These are phyloP conservation scores for Yamadazyma nakazawae DNA, from an alignment of 805 yeast genomes.

Conservation along the genomic window DNA sequence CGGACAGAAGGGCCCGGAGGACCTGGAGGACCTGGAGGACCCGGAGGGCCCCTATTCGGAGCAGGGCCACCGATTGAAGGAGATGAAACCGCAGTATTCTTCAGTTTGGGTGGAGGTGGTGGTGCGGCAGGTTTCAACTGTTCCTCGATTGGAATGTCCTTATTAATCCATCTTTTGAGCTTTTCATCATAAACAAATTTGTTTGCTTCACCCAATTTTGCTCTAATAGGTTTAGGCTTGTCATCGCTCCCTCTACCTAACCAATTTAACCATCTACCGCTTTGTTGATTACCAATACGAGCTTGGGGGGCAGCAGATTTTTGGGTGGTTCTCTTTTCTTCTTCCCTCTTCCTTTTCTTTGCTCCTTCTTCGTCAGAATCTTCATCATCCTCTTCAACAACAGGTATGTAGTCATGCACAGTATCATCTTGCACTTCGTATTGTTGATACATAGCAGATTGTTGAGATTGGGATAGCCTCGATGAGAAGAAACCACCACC, in stretches of 20 bases:
- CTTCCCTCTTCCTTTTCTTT: conserved; percentile 16
- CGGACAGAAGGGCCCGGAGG: conserved; percentile 1
- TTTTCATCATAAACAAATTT: conserved; percentile 78
- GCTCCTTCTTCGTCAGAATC: conserved; percentile 46
- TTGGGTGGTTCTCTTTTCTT: conserved; percentile 7
- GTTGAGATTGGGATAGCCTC: conserved; percentile 42
- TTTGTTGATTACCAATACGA: not conserved
- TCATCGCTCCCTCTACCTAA: conserved; percentile 37
- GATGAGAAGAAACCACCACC: conserved; percentile 34
- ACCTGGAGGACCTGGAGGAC: conserved; percentile 12
- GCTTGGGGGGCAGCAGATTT: conserved; percentile 6
- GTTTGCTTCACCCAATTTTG: conserved; percentile 80
- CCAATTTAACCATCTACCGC: conserved; percentile 14
- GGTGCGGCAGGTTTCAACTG: conserved; percentile 52
- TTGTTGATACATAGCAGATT: conserved; percentile 41
- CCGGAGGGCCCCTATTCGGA: conserved; percentile 12
- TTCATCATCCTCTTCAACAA: conserved; percentile 44
- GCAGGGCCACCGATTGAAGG: conserved; percentile 14
- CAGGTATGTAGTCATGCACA: conserved; percentile 40
- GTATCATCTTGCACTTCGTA: conserved; percentile 46
- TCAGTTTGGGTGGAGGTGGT: conserved; percentile 62
- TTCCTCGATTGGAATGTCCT: conserved; percentile 62
- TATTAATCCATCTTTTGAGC: conserved; percentile 82
- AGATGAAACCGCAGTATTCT: conserved; percentile 20
- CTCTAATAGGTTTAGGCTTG: conserved; percentile 74